Percentiles rank a stretch among this genome's conserved stretches.
Conservation (phyloP, 495 filamentous ascomycete species). For the Neurospora sp. region DNA sequence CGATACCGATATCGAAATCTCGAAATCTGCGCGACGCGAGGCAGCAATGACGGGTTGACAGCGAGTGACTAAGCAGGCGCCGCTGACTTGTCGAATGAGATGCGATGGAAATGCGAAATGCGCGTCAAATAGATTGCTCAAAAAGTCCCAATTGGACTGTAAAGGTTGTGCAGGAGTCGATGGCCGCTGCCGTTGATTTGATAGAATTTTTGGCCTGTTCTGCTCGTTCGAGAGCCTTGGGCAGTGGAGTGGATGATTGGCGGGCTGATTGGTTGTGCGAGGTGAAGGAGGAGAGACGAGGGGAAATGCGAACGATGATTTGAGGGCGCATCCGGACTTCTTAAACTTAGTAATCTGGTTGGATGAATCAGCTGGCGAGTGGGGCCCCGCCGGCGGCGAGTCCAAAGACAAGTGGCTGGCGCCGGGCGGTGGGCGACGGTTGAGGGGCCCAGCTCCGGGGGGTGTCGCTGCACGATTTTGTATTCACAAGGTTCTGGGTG, state of each 20-base stretch:
- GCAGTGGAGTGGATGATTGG: conserved; percentile 25
- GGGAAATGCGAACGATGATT: conserved; percentile 30
- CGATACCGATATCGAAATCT: not conserved
- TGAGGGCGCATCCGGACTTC: conserved; percentile 27
- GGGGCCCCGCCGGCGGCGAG: conserved; percentile 12
- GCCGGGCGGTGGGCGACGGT: not conserved
- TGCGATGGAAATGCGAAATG: not conserved
- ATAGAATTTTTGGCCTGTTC: conserved; percentile 20
- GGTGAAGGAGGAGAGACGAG: conserved; percentile 31
- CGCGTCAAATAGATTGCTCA: not conserved
- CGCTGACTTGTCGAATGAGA: not conserved
- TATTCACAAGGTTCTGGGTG: not conserved
- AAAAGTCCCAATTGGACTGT: conserved; percentile 24
- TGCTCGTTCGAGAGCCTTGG: conserved; percentile 12
- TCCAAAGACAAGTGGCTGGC: conserved; percentile 15
- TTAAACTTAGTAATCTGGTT: conserved; percentile 32
- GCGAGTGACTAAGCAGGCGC: conserved; percentile 5
- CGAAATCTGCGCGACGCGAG: not conserved
- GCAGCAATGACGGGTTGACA: not conserved
- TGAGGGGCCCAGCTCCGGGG: conserved; percentile 16
- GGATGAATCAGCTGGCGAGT: conserved; percentile 31
- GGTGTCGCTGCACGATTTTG: conserved; percentile 13
- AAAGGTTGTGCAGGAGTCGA: conserved; percentile 12
- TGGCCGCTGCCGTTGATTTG: conserved; percentile 26
- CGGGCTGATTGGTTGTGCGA: conserved; percentile 35